Conservation (phyloP, 257 asterid genomes). For the Prunella vulgaris region DNA sequence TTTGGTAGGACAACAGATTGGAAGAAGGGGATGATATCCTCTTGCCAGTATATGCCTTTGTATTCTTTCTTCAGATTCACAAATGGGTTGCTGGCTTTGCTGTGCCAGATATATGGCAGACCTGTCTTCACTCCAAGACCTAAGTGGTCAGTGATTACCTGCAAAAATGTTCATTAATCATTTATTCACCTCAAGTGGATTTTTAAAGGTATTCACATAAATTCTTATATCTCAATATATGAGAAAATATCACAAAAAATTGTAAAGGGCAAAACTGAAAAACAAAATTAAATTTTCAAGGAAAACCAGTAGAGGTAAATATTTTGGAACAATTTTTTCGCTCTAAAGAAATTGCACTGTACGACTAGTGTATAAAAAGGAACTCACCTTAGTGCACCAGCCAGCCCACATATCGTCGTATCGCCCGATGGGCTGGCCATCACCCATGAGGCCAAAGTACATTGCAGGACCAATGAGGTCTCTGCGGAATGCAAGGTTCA, state of each 20-base stretch:
- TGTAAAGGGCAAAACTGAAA: too few relatives aligned
- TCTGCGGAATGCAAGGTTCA: constrained; percentile 46
- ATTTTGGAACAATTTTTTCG: too few relatives aligned
- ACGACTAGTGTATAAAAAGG: background rate
- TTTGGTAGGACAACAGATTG: constrained; percentile 43
- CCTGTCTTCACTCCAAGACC: constrained; percentile 70
- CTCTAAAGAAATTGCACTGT: too few relatives aligned
- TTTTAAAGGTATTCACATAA: too few relatives aligned
- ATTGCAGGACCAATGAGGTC: constrained; percentile 54
- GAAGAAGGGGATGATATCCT: constrained; percentile 71
- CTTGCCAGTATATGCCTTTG: constrained; percentile 74
- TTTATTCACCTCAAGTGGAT: background rate
- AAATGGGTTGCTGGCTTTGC: constrained; percentile 78
- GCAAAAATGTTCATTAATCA: background rate
- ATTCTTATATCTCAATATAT: too few relatives aligned
- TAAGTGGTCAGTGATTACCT: constrained; percentile 66
- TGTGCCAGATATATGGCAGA: constrained; percentile 78
- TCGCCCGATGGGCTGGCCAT: constrained; percentile 52
- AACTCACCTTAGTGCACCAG: constrained; percentile 51
- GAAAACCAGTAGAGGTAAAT: too few relatives aligned
- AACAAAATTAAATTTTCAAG: too few relatives aligned
- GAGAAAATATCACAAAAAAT: too few relatives aligned
- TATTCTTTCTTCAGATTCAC: constrained; percentile 64
- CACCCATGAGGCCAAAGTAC: constrained; percentile 58
- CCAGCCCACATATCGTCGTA: constrained; percentile 62